Percentiles rank a stretch among this genome's conserved stretches.
Evolutionary conservation across 768 basidiomycete species (phyloP).

Genomic region (Ramaria rubella): DNA sequence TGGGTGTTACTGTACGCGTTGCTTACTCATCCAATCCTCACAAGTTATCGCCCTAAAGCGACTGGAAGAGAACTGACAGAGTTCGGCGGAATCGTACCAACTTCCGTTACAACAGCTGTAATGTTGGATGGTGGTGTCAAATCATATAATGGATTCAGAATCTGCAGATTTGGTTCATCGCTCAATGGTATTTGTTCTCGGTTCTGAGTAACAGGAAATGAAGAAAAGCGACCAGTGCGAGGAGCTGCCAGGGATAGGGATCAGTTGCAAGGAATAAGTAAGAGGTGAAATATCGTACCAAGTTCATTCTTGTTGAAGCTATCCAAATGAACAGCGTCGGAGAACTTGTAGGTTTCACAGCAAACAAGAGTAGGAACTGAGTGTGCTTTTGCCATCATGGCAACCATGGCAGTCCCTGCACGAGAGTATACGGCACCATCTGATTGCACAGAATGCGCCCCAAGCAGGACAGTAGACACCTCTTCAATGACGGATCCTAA

Average conservation of each 20-base stretch:
- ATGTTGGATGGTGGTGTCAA: constrained; percentile 88
- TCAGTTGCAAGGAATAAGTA: not conserved
- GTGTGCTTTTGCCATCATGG: constrained; percentile 89
- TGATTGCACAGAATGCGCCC: constrained; percentile 90
- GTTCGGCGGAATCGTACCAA: constrained; percentile 89
- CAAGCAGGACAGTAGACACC: constrained; percentile 79
- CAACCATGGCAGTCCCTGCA: constrained; percentile 91
- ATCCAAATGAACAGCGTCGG: constrained; percentile 87
- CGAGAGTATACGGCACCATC: constrained; percentile 93
- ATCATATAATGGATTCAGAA: constrained; percentile 87
- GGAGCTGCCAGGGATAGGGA: not conserved
- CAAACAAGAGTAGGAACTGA: constrained; percentile 93
- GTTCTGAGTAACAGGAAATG: not conserved
- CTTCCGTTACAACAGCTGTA: constrained; percentile 95
- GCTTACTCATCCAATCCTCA: not conserved
- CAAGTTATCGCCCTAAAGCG: constrained; percentile 42
- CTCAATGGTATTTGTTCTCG: constrained; percentile 14
- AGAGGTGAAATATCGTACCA: constrained; percentile 42
- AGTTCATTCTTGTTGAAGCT: constrained; percentile 95
- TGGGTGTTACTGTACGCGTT: not conserved
- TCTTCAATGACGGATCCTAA: constrained; percentile 74
- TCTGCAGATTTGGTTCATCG: constrained; percentile 53
- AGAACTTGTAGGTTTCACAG: constrained; percentile 98
- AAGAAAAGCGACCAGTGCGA: not conserved
- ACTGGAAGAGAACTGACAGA: constrained; percentile 81